Conservation (phyloP, 192 early-diverging fungal species). For the Entomortierella chlamydospora region DNA sequence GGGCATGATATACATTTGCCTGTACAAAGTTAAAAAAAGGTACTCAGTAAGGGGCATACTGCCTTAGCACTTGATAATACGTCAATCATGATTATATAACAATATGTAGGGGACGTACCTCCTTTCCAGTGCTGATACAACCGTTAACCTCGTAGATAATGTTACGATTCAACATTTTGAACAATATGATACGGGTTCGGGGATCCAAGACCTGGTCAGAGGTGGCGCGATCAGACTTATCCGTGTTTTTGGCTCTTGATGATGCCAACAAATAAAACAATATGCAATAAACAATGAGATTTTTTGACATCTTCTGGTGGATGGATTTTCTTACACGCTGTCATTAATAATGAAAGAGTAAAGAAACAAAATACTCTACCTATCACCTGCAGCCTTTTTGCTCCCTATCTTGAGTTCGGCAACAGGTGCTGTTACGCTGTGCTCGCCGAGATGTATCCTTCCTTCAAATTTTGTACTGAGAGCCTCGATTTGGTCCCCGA, state of each 20-base stretch:
- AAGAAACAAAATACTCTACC: too few relatives aligned
- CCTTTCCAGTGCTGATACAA: constrained; percentile 97
- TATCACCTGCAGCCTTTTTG: constrained; percentile 70
- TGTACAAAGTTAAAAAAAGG: constrained; percentile 4
- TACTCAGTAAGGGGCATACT: too few relatives aligned
- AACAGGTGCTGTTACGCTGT: constrained; percentile 42
- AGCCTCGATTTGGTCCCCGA: constrained; percentile 66
- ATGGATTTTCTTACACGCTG: too few relatives aligned
- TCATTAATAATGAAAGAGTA: too few relatives aligned
- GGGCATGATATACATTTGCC: constrained; percentile 98
- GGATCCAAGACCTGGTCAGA: constrained; percentile 98
- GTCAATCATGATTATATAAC: too few relatives aligned
- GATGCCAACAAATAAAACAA: too few relatives aligned
- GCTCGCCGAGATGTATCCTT: constrained; percentile 76
- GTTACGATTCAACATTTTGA: constrained; percentile 93
- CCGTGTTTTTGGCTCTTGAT: constrained; percentile 63
- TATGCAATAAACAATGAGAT: too few relatives aligned
- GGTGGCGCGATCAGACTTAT: constrained; percentile 96
- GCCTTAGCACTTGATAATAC: too few relatives aligned
- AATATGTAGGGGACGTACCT: constrained; percentile 64
- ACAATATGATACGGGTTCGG: constrained; percentile 96
- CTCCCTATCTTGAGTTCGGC: constrained; percentile 69
- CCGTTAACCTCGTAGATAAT: constrained; percentile 95
- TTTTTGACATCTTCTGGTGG: not conserved
- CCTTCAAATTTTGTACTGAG: constrained; percentile 72